Evolutionary conservation across 2,329 filamentous ascomycete species (phyloP).

Genomic region (Rosellinia necatrix): DNA sequence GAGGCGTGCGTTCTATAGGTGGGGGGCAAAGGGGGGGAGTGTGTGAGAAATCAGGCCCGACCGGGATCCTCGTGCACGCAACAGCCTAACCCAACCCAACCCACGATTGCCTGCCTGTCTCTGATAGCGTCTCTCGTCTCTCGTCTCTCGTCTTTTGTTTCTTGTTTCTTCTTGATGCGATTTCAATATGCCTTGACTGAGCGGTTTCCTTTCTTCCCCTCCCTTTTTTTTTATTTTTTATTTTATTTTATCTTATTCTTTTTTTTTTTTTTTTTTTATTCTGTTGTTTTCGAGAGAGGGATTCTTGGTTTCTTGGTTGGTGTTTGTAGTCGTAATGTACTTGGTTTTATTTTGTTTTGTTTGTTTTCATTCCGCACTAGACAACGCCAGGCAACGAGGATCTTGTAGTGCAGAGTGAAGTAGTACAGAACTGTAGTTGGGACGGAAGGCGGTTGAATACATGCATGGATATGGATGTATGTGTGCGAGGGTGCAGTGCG

Average conservation of each 20-base stretch:
- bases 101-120: conserved; percentile 25
- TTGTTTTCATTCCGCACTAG: neutral
- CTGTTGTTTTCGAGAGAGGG: conserved; percentile 15
- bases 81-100: conserved; percentile 9
- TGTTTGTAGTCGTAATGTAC: no score
- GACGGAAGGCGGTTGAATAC: conserved; percentile 9
- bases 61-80: conserved; percentile 20
- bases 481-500: neutral
- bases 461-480: neutral
- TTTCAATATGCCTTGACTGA: no score
- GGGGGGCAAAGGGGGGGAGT: neutral
- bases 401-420: conserved; percentile 11
- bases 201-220: no score
- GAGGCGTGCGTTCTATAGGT: conserved; percentile 31
- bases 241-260: conserved; percentile 36
- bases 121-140: conserved; percentile 42
- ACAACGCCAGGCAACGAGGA: conserved; percentile 11
- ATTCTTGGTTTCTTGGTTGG: conserved; percentile 48
- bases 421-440: conserved; percentile 7
- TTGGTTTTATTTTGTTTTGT: conserved; percentile 39
- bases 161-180: conserved; percentile 36
- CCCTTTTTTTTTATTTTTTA: conserved; percentile 42
- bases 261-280: conserved; percentile 37
- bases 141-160: conserved; percentile 37
- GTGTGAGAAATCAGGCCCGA: conserved; percentile 12